These are phyloP conservation scores for Penicillium sp. DNA, from an alignment of 2,329 filamentous ascomycete genomes.

Conservation along the genomic window DNA sequence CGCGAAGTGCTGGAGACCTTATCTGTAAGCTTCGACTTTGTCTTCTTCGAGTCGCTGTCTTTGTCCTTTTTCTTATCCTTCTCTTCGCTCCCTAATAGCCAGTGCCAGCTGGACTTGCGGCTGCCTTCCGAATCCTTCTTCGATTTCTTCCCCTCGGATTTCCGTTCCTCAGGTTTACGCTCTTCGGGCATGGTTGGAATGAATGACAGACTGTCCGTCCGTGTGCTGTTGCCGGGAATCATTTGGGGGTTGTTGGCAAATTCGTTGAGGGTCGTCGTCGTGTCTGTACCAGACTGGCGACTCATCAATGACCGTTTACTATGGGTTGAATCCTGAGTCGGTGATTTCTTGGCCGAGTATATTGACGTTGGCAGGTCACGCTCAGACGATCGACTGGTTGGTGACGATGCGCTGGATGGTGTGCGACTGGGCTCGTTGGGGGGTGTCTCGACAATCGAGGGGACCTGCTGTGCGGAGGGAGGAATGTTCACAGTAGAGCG, in stretches of 20 bases:
- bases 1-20: constrained; percentile 71
- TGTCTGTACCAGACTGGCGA: constrained; percentile 38
- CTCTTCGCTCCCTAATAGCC: constrained; percentile 73
- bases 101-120: constrained; percentile 74
- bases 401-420: constrained; percentile 30
- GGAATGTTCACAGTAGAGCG: constrained; percentile 54
- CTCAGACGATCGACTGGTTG: constrained; percentile 46
- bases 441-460: constrained; percentile 63
- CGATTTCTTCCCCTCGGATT: constrained; percentile 63
- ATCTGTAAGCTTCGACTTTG: constrained; percentile 53
- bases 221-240: constrained; percentile 65
- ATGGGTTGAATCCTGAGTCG: constrained; percentile 46
- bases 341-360: constrained; percentile 23
- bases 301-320: constrained; percentile 34
- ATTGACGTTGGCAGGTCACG: constrained; percentile 39
- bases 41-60: constrained; percentile 63
- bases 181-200: constrained; percentile 75
- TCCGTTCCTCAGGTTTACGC: constrained; percentile 70
- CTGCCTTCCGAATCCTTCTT: constrained; percentile 68
- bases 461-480: constrained; percentile 49
- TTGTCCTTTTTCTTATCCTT: constrained; percentile 60
- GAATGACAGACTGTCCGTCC: constrained; percentile 75
- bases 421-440: constrained; percentile 44
- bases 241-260: constrained; percentile 64
- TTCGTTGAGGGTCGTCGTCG: constrained; percentile 59